Evolutionary conservation across 1,284 basidiomycete species (phyloP), one percentile per base, ranked within the genome.

Genomic region (Cerrena zonata): DNA sequence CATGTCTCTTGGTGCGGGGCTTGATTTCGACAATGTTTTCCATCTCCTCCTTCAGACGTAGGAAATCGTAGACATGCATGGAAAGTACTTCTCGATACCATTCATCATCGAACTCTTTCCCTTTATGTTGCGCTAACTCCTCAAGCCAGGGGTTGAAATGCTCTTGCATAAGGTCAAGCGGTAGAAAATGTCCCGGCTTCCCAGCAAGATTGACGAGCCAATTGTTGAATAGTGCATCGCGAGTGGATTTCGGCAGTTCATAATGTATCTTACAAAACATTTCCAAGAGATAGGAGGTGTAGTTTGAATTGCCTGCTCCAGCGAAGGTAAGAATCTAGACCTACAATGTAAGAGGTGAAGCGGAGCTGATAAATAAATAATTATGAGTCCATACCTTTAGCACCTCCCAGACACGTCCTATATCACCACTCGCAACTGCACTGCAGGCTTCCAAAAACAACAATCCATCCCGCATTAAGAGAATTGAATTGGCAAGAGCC

Each of bases 21-120:
- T 59, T 50, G 1, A 68, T 46, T 5, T 41, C 45, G 1, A 65
- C 61, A 0, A 38, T 40, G 2, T 58, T 53, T 43, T 67, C 62
- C 53, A 69, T 63, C 40, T 65, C 58, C 21, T 65, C 60, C 39
- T 65, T 67, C 4, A 70, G 49, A 0, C 46, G 55, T 1, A 67
- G 53, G 51, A 70, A 66, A 22, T 62, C 53, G 40, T 62, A 57
- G 15, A 68, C 59, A 38, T 67, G 62, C 43, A 61, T 56, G 1
- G 65, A 61, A 10, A 67, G 47, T 5, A 61, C 54, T 10, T 58
- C 36, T 0, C 62, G 56, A 45, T 65, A 68, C 53, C 62, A 66
- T 2, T 53, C 30, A 12, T 65, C 58, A 19, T 63, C 60, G 51
- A 67, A 68, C 30, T 66, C 61, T 23, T 62, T 58, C 12, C 63